Percentiles rank a stretch among this genome's conserved stretches.
These are phyloP conservation scores for Plasmopara halstedii DNA, from an alignment of 352 stramenopile genomes.

Conservation along the genomic window DNA sequence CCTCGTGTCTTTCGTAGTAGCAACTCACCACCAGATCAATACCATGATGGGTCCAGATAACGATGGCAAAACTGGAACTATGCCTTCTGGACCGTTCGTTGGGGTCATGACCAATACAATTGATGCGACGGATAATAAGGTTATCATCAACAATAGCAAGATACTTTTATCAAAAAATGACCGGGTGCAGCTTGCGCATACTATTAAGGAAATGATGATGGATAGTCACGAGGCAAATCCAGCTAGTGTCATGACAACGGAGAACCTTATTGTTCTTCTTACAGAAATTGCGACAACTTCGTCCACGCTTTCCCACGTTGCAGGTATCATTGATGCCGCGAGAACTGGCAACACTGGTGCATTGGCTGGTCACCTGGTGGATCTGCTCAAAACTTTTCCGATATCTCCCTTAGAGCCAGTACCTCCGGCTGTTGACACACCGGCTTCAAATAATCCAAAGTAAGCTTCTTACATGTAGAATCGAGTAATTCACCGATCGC, in stretches of 20 bases:
- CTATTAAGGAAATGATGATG: slow-evolving; percentile 1
- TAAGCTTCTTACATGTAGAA: too few relatives aligned
- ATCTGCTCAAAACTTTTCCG: background rate
- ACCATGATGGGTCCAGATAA: background rate
- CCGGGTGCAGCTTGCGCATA: slow-evolving; percentile 5
- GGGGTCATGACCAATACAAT: slow-evolving; percentile 1
- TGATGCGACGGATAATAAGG: background rate
- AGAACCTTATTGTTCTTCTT: slow-evolving; percentile 8
- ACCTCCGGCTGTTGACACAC: background rate
- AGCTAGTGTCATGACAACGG: background rate
- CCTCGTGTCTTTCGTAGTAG: background rate
- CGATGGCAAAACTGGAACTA: background rate
- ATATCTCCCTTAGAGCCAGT: background rate
- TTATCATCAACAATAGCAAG: slow-evolving; percentile 1
- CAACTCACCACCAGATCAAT: background rate
- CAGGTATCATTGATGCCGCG: slow-evolving; percentile 3
- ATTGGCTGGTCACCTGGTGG: slow-evolving; percentile 4
- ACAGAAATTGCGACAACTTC: slow-evolving; percentile 1
- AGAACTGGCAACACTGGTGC: slow-evolving; percentile 2
- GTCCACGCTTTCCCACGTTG: background rate
- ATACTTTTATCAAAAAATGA: slow-evolving; percentile 1
- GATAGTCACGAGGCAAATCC: background rate
- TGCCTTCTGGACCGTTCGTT: background rate
- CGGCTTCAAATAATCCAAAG: background rate
- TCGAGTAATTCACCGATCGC: too few relatives aligned